Evolutionary conservation across 73 alveolate species (phyloP).

Genomic region (Paramecium biaurelia): DNA sequence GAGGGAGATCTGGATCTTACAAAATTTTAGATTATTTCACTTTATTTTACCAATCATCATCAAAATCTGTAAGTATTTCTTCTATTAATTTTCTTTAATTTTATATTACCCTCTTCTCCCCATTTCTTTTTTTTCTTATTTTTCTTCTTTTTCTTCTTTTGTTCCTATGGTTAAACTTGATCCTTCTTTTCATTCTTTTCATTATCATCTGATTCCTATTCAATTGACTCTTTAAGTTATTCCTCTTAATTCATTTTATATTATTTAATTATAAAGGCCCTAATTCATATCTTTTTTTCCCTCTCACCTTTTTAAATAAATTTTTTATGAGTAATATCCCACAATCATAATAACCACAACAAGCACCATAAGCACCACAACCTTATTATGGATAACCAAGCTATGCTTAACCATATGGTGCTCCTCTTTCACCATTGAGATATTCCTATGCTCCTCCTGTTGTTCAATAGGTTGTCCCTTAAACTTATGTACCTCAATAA

Average conservation of each 20-base stretch:
- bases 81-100: neutral
- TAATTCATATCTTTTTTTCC: neutral
- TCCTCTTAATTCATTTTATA: neutral
- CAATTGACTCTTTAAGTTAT: neutral
- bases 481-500: neutral
- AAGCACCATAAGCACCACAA: neutral
- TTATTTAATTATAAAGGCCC: neutral
- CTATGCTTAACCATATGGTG: neutral
- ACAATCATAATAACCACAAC: neutral
- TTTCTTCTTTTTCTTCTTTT: conserved; percentile 38
- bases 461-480: neutral
- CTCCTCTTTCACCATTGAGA: conserved; percentile 17
- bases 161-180: neutral
- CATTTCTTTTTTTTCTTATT: conserved; percentile 38
- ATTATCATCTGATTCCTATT: neutral
- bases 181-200: neutral
- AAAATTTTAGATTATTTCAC: neutral
- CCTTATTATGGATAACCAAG: neutral
- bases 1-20: conserved; percentile 40
- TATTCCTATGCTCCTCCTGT: conserved; percentile 11
- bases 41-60: conserved; percentile 39
- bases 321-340: neutral
- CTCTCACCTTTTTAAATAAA: neutral
- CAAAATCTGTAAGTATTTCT: conserved; percentile 35
- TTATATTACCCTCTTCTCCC: conserved; percentile 41